phyloP scores from a whole-genome alignment of 495 filamentous ascomycete species.

The Penicillium paradoxum region DNA sequence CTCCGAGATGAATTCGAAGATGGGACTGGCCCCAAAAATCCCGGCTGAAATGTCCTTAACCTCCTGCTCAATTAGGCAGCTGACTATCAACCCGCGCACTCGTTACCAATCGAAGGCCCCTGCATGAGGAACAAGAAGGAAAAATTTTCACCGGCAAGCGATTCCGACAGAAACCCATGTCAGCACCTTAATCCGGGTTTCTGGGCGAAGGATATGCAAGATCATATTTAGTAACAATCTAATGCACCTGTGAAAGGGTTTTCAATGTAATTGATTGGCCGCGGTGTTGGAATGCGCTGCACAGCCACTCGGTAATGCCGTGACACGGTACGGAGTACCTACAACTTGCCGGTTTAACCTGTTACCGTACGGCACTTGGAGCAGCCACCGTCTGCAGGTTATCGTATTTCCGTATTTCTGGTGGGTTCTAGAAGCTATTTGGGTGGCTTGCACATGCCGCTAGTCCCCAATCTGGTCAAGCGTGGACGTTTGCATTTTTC shows the following conservation, averaged over 20 bases:
- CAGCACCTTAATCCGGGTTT: slow-evolving; percentile 5
- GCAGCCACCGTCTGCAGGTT: not conserved
- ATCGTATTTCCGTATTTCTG: slow-evolving; percentile 8
- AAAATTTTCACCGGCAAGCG: slow-evolving; percentile 6
- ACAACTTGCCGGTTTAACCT: slow-evolving; percentile 8
- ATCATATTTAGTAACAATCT: slow-evolving; percentile 5
- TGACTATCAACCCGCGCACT: not conserved
- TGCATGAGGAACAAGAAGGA: not conserved
- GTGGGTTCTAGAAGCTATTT: slow-evolving; percentile 2
- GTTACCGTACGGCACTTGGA: not conserved
- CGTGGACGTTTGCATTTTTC: not conserved
- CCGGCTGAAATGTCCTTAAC: not conserved
- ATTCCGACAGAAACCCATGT: slow-evolving; percentile 2
- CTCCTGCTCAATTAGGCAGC: not conserved
- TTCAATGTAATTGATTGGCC: slow-evolving; percentile 6
- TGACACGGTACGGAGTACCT: too few relatives aligned
- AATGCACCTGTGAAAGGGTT: slow-evolving; percentile 4
- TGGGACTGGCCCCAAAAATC: not conserved
- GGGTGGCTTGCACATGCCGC: slow-evolving; percentile 1
- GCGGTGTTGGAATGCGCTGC: not conserved
- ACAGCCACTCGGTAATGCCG: slow-evolving; percentile 9
- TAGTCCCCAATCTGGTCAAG: not conserved
- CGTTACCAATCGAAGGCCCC: not conserved
- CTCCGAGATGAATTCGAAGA: not conserved
- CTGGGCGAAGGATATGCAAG: not conserved